phyloP scores from a whole-genome alignment of 768 basidiomycete species.

The Cystofilobasidium ferigula region DNA sequence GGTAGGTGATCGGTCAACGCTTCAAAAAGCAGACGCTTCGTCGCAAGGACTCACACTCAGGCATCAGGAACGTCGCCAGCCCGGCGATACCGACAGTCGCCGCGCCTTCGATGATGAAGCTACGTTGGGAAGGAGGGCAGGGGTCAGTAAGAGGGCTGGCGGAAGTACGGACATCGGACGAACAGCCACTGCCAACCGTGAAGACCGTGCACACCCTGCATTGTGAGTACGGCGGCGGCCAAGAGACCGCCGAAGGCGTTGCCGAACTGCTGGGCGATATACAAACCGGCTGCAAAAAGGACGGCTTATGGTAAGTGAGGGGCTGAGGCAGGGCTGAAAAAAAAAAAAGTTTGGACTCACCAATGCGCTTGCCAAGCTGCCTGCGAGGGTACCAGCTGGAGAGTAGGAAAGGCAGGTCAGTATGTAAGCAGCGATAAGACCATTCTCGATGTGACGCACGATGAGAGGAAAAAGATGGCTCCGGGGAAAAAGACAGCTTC shows the following conservation, averaged over 20 bases:
- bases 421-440: neutral
- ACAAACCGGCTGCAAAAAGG: neutral
- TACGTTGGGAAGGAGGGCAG: neutral
- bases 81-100: conserved; percentile 24
- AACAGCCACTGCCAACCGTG: conserved; percentile 9
- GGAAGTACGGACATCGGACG: neutral
- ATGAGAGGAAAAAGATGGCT: neutral
- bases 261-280: conserved; percentile 16
- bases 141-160: too few relatives aligned
- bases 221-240: conserved; percentile 13
- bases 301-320: too few relatives aligned
- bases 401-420: neutral
- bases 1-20: conserved; percentile 16
- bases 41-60: conserved; percentile 27
- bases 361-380: conserved; percentile 31
- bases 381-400: conserved; percentile 29
- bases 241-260: conserved; percentile 17
- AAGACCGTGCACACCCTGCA: conserved; percentile 17
- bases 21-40: conserved; percentile 24
- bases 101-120: conserved; percentile 11
- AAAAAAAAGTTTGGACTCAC: neutral
- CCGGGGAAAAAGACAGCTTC: conserved; percentile 22
- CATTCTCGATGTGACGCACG: too few relatives aligned
- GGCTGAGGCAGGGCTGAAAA: too few relatives aligned
- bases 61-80: conserved; percentile 20